phyloP scores from a whole-genome alignment of 768 basidiomycete species.

The Auriscalpium vulgare region DNA sequence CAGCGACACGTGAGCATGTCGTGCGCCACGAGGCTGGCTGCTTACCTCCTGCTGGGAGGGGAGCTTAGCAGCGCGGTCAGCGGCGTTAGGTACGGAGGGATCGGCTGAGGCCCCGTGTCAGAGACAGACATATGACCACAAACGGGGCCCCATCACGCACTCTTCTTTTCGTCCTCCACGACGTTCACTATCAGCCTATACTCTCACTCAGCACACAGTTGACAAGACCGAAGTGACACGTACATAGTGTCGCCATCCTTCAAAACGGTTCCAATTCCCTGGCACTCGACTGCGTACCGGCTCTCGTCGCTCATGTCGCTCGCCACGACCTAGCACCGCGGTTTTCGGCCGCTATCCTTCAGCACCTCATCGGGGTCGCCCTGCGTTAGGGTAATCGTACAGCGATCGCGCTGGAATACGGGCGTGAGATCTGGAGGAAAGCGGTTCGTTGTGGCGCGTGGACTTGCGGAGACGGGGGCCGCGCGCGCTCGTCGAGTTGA shows the following conservation, averaged over 20 bases:
- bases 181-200: conserved; percentile 76
- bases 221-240: conserved; percentile 10
- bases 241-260: conserved; percentile 89
- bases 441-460: conserved; percentile 47
- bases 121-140: background rate
- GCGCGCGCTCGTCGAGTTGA: conserved; percentile 36
- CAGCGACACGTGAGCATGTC: background rate
- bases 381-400: conserved; percentile 83
- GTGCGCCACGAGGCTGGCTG: conserved; percentile 6
- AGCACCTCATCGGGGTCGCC: conserved; percentile 60
- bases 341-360: conserved; percentile 44
- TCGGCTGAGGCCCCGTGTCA: conserved; percentile 39
- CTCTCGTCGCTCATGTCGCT: conserved; percentile 94
- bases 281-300: conserved; percentile 88
- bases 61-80: conserved; percentile 72
- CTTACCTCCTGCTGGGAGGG: conserved; percentile 87
- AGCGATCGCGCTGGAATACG: conserved; percentile 88
- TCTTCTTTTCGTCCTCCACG: conserved; percentile 86
- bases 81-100: conserved; percentile 57
- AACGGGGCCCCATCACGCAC: conserved; percentile 32
- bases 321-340: conserved; percentile 75
- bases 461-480: conserved; percentile 46
- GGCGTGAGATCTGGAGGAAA: conserved; percentile 65
- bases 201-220: background rate
- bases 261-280: conserved; percentile 91